phyloP scores from a whole-genome alignment of 225 moss, liverwort and hornwort species.

The Takakia lepidozioides region DNA sequence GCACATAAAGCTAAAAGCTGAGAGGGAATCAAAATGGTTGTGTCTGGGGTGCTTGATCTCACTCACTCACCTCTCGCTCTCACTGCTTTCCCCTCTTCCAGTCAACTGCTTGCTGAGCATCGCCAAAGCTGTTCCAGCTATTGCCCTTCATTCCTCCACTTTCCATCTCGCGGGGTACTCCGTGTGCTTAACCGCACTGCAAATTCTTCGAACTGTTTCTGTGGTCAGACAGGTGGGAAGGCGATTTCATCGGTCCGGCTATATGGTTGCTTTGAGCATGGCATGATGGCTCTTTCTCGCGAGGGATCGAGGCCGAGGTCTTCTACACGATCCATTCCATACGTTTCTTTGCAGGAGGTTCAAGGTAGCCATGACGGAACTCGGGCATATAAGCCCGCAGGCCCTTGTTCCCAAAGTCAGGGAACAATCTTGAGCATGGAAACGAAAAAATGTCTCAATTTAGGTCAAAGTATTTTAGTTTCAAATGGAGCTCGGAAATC shows the following conservation, averaged over 20 bases:
- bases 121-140: constrained; percentile 8
- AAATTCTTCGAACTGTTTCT: constrained; percentile 5
- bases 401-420: no score
- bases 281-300: no score
- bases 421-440: no score
- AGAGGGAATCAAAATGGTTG: constrained; percentile 15
- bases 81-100: constrained; percentile 3
- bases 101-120: constrained; percentile 8
- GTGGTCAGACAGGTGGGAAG: constrained; percentile 2
- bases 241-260: not conserved
- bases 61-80: constrained; percentile 7
- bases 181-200: constrained; percentile 5
- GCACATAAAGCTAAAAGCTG: not conserved
- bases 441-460: no score
- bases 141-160: constrained; percentile 6
- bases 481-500: constrained; percentile 12
- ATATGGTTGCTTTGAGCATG: not conserved
- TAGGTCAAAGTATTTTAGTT: constrained; percentile 15
- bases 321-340: no score
- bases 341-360: no score
- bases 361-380: constrained; percentile 5
- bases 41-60: constrained; percentile 12
- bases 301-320: no score
- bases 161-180: no score
- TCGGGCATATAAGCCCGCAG: no score